Conservation (phyloP, 1,139 yeast species). For the Geotrichum fermentans region DNA sequence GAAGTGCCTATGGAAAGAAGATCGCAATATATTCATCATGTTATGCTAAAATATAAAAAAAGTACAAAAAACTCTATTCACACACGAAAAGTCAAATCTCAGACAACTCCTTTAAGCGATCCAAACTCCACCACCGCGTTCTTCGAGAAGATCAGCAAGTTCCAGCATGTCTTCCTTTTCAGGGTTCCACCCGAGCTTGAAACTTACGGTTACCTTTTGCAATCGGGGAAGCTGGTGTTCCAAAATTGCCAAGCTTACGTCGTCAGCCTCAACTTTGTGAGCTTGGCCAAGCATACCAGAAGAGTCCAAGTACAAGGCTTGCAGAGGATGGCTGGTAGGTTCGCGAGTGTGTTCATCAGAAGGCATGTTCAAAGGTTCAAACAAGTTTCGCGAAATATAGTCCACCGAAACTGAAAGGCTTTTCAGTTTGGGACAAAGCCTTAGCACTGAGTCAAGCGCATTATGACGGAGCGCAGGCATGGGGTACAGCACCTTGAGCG, state of each 20-base stretch:
- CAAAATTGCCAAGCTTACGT: conserved; percentile 74
- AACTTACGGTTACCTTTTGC: conserved; percentile 59
- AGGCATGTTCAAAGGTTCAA: conserved; percentile 33
- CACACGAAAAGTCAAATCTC: too few relatives aligned
- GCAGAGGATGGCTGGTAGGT: conserved; percentile 50
- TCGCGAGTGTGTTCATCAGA: conserved; percentile 25
- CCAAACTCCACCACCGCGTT: conserved; percentile 37
- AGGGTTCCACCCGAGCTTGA: conserved; percentile 85
- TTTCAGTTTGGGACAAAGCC: conserved; percentile 66
- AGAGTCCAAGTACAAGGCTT: conserved; percentile 65
- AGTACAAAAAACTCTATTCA: too few relatives aligned
- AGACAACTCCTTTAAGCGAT: conserved; percentile 17
- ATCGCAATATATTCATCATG: too few relatives aligned
- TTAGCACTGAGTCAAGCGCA: conserved; percentile 68
- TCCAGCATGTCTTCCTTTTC: conserved; percentile 63
- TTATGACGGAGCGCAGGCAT: conserved; percentile 72
- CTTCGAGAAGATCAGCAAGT: conserved; percentile 43
- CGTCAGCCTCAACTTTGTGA: conserved; percentile 78
- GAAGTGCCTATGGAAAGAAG: too few relatives aligned
- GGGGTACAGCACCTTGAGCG: conserved; percentile 72
- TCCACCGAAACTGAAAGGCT: conserved; percentile 72
- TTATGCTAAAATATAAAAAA: too few relatives aligned
- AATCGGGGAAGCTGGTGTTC: conserved; percentile 72
- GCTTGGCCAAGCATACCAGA: conserved; percentile 87
- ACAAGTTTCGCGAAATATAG: conserved; percentile 54